Percentiles rank a stretch among this genome's conserved stretches.
Evolutionary conservation across 345 rosid genomes (phyloP).

Genomic region (Corymbia maculata): DNA sequence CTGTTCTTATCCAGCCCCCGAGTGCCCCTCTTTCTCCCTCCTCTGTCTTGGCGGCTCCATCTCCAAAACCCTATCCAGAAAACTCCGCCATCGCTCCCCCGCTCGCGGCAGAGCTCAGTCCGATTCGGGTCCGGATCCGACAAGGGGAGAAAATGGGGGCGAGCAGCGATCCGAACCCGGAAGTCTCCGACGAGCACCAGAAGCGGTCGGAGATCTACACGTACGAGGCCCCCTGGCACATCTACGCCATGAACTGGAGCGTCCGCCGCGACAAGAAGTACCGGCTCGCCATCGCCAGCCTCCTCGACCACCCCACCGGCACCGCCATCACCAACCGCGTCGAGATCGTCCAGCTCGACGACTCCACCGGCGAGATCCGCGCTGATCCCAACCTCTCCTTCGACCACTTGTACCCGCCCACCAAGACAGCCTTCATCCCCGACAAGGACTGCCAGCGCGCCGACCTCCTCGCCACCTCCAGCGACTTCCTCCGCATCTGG

Average conservation of each 20-base stretch:
- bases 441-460: constrained; percentile 85
- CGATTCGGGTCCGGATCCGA: background rate
- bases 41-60: background rate
- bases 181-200: constrained; percentile 89
- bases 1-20: background rate
- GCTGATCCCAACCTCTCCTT: constrained; percentile 75
- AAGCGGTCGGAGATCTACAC: constrained; percentile 95
- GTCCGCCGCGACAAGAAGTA: constrained; percentile 98
- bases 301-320: constrained; percentile 46
- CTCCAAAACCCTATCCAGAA: background rate
- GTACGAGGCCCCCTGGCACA: constrained; percentile 95
- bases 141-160: constrained; percentile 27
- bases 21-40: background rate
- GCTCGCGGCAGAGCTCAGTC: background rate
- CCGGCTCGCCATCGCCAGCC: constrained; percentile 88
- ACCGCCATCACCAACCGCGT: constrained; percentile 41
- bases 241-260: constrained; percentile 99
- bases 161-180: constrained; percentile 70
- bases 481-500: constrained; percentile 91
- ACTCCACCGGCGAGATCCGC: constrained; percentile 92
- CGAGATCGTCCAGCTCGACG: constrained; percentile 95
- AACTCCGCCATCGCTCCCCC: background rate
- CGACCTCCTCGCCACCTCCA: constrained; percentile 89
- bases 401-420: constrained; percentile 91
- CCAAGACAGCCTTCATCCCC: constrained; percentile 84